Evolutionary conservation across 2,329 filamentous ascomycete species (phyloP).

Genomic region (Trichoderma brevicompactum): DNA sequence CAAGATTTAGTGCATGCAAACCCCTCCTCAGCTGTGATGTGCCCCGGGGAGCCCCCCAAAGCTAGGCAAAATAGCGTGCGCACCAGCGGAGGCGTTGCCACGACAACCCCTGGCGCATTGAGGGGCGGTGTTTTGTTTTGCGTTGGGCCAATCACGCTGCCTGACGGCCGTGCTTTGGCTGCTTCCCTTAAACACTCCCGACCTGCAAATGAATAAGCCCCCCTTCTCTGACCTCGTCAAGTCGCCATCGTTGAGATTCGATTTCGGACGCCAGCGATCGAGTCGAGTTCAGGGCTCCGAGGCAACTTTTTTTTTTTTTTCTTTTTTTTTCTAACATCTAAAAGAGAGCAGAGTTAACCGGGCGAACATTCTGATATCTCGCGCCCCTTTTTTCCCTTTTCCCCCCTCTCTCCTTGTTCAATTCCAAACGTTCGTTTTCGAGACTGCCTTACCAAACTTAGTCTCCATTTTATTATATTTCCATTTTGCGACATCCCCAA

Average conservation of each 20-base stretch:
- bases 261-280: conserved; percentile 24
- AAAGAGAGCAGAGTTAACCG: conserved; percentile 26
- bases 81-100: conserved; percentile 32
- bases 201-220: conserved; percentile 35
- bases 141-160: conserved; percentile 38
- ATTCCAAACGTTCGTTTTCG: conserved; percentile 25
- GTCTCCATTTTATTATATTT: conserved; percentile 24
- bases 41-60: conserved; percentile 13
- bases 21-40: conserved; percentile 25
- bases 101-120: conserved; percentile 35
- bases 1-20: conserved; percentile 26
- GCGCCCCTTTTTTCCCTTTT: conserved; percentile 13
- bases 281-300: conserved; percentile 30
- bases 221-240: conserved; percentile 35
- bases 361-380: conserved; percentile 27
- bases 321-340: conserved; percentile 2
- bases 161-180: conserved; percentile 31
- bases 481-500: conserved; percentile 15
- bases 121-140: conserved; percentile 41
- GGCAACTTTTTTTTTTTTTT: conserved; percentile 13
- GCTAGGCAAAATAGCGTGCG: conserved; percentile 16
- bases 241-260: conserved; percentile 32
- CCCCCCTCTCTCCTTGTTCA: conserved; percentile 19
- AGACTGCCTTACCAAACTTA: conserved; percentile 11
- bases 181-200: conserved; percentile 42